Evolutionary conservation across 192 early-diverging fungal genomes (phyloP), one percentile per base, ranked within the genome.

Genomic region (Podila verticillata): DNA sequence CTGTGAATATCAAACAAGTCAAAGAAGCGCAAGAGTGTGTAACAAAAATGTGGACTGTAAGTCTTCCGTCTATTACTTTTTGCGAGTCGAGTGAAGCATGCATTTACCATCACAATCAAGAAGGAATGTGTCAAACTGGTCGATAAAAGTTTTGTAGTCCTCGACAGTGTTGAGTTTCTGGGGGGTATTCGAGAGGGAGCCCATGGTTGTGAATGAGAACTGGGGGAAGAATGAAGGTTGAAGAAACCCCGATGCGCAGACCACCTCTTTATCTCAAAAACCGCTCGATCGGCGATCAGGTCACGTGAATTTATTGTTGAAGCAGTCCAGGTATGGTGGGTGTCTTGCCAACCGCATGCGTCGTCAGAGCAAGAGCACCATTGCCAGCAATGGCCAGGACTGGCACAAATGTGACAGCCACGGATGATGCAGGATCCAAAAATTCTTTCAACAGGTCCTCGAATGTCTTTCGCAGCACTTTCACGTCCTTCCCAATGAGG

Each of bases 101-200:
- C 20, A 28, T 62, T 60, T 79, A 92, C 97, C 98, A 86, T 99
- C 98, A 85, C 96, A 98, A 85, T 99, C 98, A 54, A 99, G 92
- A 61, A 99, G 82, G 69, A 97, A 98, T 19, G 94, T 99, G 79
- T 99, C 97, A 66, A 89, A 91, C 48, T 83, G 83, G 74, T 95
- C 93, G 34, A 98, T 60, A 72, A 93, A 96, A 7, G 15, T 65
- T 36, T 87, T 67, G 31, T 84, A 84, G 31, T 90, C 87, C 57
- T 90, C 85, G 63, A 70, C 32, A n/a, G 81, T 74, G 48, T 68
- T 78, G 61, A 89, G 69, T 65, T 86, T 85, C 31, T 73, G 63
- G 10, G 83, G 81, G 22, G 48, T 24, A 32, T 29, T 34, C 19
- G 51, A 4, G n/a, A 61, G 35, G 28, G 51, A 26, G 13, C 60